Evolutionary conservation across 2,329 filamentous ascomycete species (phyloP), one percentile per base, ranked within the genome.

Genomic region (Akanthomyces lecanii): DNA sequence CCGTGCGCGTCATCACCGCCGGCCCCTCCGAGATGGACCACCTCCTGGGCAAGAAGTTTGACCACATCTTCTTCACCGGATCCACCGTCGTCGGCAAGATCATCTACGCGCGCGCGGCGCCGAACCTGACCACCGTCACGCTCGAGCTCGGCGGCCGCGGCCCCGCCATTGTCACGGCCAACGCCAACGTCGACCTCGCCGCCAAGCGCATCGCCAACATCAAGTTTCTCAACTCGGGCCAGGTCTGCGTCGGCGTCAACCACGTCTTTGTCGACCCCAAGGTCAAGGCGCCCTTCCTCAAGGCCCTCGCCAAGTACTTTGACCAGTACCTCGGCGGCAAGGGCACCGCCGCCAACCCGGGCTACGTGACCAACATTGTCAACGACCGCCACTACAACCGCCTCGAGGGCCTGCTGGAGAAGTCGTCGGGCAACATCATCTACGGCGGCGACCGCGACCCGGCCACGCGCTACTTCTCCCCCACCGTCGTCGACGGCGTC

Each of bases 1-100:
- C 77, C 8, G 72, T 79, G 23, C 69, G 70, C 0, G 67, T 76
- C 36, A 66, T 75, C 42, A 72, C 74, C 1, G 77, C 73, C 2
- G 77, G 75, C 0, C 71, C 77, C 0, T 65, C 66, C 3, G 76
- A 78, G 65, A 80, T 74, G 47, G 64, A 67, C 4, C 50, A 70
- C 8, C 68, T 81, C 3, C 71, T 81, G 1, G 67, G 74, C 36
- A 68, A 72, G 10, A 73, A 72, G 57, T 80, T 75, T 64, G 71
- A 79, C 65, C 75, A 79, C 62, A 77, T 81, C 51, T 81, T 80
- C 70, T 81, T 77, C 66, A 81, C 78, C 0, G 79, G 79, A 0
- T 77, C 74, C 1, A 69, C 72, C 11, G 70, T 65, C 18, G 70
- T 80, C 16, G 79, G 70, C 8, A 73, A 72, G 28, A 71, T 76